A percentile compares a stretch with the other conserved stretches of the same genome.
phyloP scores from a whole-genome alignment of 805 yeast species.

The Ogataea pini region DNA sequence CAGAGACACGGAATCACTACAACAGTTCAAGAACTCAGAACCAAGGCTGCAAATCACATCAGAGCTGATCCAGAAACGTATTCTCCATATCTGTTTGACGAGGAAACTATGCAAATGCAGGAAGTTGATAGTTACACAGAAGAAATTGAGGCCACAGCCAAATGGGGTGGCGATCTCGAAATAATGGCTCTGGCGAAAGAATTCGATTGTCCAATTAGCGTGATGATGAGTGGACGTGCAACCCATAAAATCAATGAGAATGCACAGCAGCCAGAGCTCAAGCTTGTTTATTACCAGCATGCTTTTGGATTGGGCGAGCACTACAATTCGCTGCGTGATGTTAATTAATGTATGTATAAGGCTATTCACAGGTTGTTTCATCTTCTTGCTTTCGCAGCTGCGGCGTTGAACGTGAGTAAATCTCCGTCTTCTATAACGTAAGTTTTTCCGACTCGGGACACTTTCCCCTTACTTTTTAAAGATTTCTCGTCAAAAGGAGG shows the following conservation, averaged over 20 bases:
- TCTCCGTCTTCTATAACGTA: slow-evolving; percentile 96
- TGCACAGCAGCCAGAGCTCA: slow-evolving; percentile 54
- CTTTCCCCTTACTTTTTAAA: slow-evolving; percentile 86
- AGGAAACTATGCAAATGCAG: slow-evolving; percentile 59
- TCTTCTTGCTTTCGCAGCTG: slow-evolving; percentile 43
- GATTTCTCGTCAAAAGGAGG: slow-evolving; percentile 71
- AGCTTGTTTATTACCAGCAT: slow-evolving; percentile 80
- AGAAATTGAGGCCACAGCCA: slow-evolving; percentile 71
- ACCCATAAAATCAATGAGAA: slow-evolving; percentile 62
- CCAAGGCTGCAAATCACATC: slow-evolving; percentile 66
- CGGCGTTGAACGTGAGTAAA: slow-evolving; percentile 87
- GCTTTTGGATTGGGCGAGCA: slow-evolving; percentile 92
- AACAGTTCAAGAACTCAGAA: slow-evolving; percentile 57
- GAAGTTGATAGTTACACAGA: slow-evolving; percentile 69
- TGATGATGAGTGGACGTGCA: slow-evolving; percentile 76
- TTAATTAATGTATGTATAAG: neutral
- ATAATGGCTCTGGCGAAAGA: slow-evolving; percentile 75
- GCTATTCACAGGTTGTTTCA: neutral
- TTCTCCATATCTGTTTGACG: slow-evolving; percentile 82
- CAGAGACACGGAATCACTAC: slow-evolving; percentile 46
- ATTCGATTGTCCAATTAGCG: slow-evolving; percentile 72
- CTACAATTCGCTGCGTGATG: slow-evolving; percentile 68
- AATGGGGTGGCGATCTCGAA: slow-evolving; percentile 98
- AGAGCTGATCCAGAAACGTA: slow-evolving; percentile 65
- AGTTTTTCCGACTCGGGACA: slow-evolving; percentile 89